These are phyloP conservation scores for Achaetomium macrosporum DNA, from an alignment of 2,329 filamentous ascomycete species.

Conservation along the genomic window DNA sequence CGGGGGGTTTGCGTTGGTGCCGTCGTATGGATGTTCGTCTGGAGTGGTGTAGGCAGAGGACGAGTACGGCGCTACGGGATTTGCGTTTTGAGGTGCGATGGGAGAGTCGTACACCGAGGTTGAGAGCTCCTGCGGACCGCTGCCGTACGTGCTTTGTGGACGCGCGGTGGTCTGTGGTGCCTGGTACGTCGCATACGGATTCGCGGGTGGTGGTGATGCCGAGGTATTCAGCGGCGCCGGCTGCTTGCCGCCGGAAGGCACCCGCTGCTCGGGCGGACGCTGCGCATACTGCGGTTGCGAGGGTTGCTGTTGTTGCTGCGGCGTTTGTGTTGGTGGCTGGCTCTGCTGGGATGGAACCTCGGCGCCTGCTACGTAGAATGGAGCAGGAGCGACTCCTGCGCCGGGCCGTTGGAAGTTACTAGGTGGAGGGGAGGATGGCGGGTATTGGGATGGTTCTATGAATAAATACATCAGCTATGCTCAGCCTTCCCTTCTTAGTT, in stretches of 20 bases:
- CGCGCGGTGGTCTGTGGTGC: constrained; percentile 43
- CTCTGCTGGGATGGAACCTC: constrained; percentile 40
- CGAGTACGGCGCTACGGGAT: constrained; percentile 39
- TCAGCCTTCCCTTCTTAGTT: constrained; percentile 23
- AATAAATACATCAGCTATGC: constrained; percentile 29
- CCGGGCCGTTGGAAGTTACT: constrained; percentile 49
- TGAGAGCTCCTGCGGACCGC: constrained; percentile 65
- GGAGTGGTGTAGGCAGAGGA: constrained; percentile 42
- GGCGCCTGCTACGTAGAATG: constrained; percentile 60
- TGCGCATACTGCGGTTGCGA: constrained; percentile 46
- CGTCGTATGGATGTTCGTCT: constrained; percentile 37
- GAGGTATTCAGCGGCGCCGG: constrained; percentile 47
- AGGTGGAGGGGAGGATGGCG: constrained; percentile 44
- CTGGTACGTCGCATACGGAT: constrained; percentile 44
- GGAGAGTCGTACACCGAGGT: constrained; percentile 74
- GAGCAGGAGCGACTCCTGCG: constrained; percentile 45
- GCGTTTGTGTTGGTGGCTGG: constrained; percentile 24
- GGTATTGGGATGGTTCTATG: constrained; percentile 34
- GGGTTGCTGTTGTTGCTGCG: constrained; percentile 22
- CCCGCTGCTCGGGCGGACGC: constrained; percentile 45
- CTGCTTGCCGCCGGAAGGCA: constrained; percentile 42
- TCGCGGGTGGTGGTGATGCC: constrained; percentile 44
- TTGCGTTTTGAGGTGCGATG: constrained; percentile 48
- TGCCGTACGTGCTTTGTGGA: constrained; percentile 63
- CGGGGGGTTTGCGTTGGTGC: constrained; percentile 27